These are phyloP conservation scores for Sporothrix pseudoabietina DNA, from an alignment of 2,329 filamentous ascomycete genomes.

Conservation along the genomic window DNA sequence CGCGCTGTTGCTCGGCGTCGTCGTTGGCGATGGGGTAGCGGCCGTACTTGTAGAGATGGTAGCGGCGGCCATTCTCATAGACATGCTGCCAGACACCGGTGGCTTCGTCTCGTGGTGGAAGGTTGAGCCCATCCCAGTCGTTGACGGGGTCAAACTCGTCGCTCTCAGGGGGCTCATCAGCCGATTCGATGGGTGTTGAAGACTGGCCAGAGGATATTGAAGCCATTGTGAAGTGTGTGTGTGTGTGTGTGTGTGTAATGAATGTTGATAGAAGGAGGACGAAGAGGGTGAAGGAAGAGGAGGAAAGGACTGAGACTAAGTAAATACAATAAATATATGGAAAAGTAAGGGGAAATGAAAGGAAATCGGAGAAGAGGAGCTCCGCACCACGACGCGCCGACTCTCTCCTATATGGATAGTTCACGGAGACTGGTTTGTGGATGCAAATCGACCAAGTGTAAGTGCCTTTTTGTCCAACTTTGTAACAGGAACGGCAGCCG, in stretches of 20 bases:
- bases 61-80: slow-evolving; percentile 38
- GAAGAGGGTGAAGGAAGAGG: background rate
- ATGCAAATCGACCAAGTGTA: background rate
- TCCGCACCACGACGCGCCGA: background rate
- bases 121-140: slow-evolving; percentile 11
- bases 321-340: background rate
- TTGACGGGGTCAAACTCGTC: slow-evolving; percentile 13
- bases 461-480: background rate
- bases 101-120: slow-evolving; percentile 20
- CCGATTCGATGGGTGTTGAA: slow-evolving; percentile 11
- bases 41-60: slow-evolving; percentile 49
- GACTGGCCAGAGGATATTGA: background rate
- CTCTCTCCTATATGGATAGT: background rate
- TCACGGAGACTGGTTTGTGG: background rate
- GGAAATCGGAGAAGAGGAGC: background rate
- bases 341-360: background rate
- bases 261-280: too few relatives aligned
- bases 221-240: background rate
- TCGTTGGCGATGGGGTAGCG: slow-evolving; percentile 54
- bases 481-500: background rate
- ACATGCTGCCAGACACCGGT: slow-evolving; percentile 31
- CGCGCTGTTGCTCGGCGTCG: slow-evolving; percentile 49
- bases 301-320: background rate
- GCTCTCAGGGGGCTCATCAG: slow-evolving; percentile 10
- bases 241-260: background rate